Evolutionary conservation across 306 rosid species (phyloP).

Genomic region (Urtica urens): DNA sequence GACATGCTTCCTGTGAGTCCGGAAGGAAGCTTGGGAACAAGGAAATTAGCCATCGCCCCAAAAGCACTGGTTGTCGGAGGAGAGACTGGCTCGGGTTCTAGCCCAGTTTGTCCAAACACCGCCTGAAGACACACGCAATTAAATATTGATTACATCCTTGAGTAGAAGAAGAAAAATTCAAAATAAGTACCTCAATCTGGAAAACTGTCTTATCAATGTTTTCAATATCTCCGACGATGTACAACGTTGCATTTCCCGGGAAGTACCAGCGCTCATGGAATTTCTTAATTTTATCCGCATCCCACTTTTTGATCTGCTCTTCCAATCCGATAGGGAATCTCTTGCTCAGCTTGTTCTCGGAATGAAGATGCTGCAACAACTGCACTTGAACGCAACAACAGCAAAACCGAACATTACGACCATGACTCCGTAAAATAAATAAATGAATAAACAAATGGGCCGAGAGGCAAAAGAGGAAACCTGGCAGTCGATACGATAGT

Average conservation of each 20-base stretch:
- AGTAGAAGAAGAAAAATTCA: constrained; percentile 8
- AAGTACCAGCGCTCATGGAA: constrained; percentile 99
- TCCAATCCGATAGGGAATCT: constrained; percentile 98
- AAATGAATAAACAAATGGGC: constrained; percentile 16
- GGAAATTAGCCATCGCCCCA: constrained; percentile 98
- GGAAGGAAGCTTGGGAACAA: constrained; percentile 85
- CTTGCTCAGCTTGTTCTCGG: constrained; percentile 97
- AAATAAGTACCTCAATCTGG: constrained; percentile 66
- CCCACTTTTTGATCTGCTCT: constrained; percentile 98
- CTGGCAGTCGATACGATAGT: constrained; percentile 99
- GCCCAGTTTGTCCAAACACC: constrained; percentile 71
- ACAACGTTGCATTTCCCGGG: constrained; percentile 97
- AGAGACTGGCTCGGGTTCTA: constrained; percentile 56
- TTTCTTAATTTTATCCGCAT: constrained; percentile 91
- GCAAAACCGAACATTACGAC: constrained; percentile 14
- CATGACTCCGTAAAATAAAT: constrained; percentile 11
- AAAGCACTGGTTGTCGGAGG: constrained; percentile 63
- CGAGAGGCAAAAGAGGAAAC: constrained; percentile 14
- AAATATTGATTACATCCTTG: constrained; percentile 18
- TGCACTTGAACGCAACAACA: constrained; percentile 30
- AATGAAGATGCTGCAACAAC: constrained; percentile 93
- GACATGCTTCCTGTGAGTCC: constrained; percentile 67
- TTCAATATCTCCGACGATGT: constrained; percentile 91
- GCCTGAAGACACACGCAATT: too few relatives aligned
- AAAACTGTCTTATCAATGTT: constrained; percentile 63